Evolutionary conservation across 2,329 filamentous ascomycete genomes (phyloP).

Genomic region (Pestalotiopsis sp.): DNA sequence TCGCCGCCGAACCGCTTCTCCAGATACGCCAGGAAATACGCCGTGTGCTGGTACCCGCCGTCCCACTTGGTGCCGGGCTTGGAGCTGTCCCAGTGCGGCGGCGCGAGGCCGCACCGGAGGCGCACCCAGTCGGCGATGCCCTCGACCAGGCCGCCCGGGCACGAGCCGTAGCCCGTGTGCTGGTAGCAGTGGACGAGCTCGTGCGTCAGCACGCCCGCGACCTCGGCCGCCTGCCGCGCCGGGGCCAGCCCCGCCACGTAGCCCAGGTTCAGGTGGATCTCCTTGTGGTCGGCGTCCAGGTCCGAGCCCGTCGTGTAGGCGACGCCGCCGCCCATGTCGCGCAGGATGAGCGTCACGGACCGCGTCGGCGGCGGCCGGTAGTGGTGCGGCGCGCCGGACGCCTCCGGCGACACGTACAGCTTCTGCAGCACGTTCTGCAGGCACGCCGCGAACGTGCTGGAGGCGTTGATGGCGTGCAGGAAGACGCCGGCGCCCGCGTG

Average conservation of each 20-base stretch:
- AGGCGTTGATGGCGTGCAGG: conserved; percentile 65
- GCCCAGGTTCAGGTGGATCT: conserved; percentile 82
- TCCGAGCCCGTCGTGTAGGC: conserved; percentile 85
- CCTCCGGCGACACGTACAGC: conserved; percentile 64
- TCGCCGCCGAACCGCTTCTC: conserved; percentile 66
- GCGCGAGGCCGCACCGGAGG: conserved; percentile 69
- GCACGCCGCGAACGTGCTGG: conserved; percentile 62
- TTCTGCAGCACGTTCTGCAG: conserved; percentile 69
- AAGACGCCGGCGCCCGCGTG: conserved; percentile 68
- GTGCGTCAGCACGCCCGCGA: conserved; percentile 83
- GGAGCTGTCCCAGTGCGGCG: conserved; percentile 80
- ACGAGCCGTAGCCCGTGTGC: conserved; percentile 64
- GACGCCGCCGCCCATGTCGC: conserved; percentile 75
- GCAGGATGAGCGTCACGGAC: conserved; percentile 82
- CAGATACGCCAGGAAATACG: conserved; percentile 86
- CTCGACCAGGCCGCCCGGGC: conserved; percentile 81
- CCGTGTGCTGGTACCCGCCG: conserved; percentile 86
- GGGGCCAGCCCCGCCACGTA: conserved; percentile 64
- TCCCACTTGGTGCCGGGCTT: conserved; percentile 70
- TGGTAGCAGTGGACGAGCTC: conserved; percentile 97
- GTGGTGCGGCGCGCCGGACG: not conserved
- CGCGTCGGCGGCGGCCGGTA: conserved; percentile 64
- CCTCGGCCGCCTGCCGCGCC: conserved; percentile 58
- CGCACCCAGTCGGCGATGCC: conserved; percentile 94
- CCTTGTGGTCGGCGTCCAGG: conserved; percentile 84